Evolutionary conservation across 257 asterid genomes (phyloP), one percentile per base, ranked within the genome.

Genomic region (Parsonsia alboflavescens): DNA sequence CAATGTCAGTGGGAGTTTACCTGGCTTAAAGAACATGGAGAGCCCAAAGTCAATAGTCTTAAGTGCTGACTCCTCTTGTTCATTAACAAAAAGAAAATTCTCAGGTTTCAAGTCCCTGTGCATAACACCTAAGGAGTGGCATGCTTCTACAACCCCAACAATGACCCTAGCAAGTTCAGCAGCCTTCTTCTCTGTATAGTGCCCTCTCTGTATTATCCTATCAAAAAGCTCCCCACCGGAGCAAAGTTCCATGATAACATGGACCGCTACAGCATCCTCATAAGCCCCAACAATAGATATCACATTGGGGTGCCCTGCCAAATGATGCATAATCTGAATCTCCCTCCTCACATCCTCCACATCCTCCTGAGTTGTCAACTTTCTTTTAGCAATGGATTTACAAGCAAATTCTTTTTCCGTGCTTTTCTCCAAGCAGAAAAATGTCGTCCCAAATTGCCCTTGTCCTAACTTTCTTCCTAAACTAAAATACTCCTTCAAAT

Each of bases 261-360:
- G 95, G 9, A 93, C 97, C 2, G 90, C 93, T 56, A 88, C 88
- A 28, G 89, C 85, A 78, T 93, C 98, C 80, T 93, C 98, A 36
- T 86, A 91, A 59, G 97, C 97, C 52, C 85, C 97, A 57, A 87
- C 87, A 22, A 91, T 91, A 10, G 89, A 82, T 30, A 93, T 84
- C 48, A 93, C 88, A 70, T 69, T 91, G 0, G 92, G 91, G 17
- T 86, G 83, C 3, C 93, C 97, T 0, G 95, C 88, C 77, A 93
- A 86, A 78, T 93, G 97, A 64, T 91, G 98, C 98, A 93, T 87
- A 58, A 90, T 93, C 84, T 89, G 95, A 75, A 93, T 82, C 87
- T 93, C 97, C 61, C 98, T 87, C 81, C 96, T 86, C 46, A 93
- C 97, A 76, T 93, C 98, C 53, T 93, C 97, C 75, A 93, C 92